phyloP scores from a whole-genome alignment of 768 basidiomycete genomes.

The Cystobasidium onofrii region DNA sequence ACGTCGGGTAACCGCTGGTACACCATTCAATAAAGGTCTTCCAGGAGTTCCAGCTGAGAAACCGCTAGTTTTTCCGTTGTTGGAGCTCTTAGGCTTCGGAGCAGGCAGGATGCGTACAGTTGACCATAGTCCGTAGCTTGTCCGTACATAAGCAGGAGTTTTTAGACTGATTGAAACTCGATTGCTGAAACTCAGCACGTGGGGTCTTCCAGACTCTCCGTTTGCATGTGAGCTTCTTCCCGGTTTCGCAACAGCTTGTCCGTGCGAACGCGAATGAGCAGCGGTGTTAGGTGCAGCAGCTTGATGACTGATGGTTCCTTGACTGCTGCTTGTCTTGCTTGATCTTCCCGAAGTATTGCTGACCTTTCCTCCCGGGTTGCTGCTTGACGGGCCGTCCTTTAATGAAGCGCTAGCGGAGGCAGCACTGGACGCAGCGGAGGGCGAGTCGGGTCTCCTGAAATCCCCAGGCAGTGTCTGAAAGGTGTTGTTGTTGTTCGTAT shows the following conservation, averaged over 20 bases:
- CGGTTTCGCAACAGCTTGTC: constrained; percentile 1
- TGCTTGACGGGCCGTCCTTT: background rate
- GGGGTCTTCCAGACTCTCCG: constrained; percentile 38
- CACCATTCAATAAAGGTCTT: constrained; percentile 12
- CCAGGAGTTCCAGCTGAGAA: background rate
- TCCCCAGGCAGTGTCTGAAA: constrained; percentile 14
- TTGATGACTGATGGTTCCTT: background rate
- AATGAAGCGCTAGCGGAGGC: constrained; percentile 33
- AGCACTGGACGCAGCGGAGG: background rate
- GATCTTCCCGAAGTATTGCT: background rate
- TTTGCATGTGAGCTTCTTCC: background rate
- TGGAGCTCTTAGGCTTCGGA: constrained; percentile 24
- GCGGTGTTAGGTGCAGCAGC: background rate
- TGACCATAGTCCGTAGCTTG: constrained; percentile 77
- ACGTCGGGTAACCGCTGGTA: constrained; percentile 21
- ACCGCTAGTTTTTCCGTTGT: background rate
- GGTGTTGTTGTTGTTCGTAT: constrained; percentile 29
- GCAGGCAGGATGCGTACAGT: constrained; percentile 65
- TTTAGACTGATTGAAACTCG: constrained; percentile 85
- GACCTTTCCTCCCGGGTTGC: background rate
- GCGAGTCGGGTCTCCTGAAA: constrained; percentile 12
- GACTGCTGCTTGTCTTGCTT: background rate
- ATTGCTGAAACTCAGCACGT: constrained; percentile 65
- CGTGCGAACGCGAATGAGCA: background rate
- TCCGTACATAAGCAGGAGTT: constrained; percentile 80